Evolutionary conservation across 805 yeast species (phyloP), one percentile per base, ranked within the genome.

Genomic region (Yamadazyma laniorum): DNA sequence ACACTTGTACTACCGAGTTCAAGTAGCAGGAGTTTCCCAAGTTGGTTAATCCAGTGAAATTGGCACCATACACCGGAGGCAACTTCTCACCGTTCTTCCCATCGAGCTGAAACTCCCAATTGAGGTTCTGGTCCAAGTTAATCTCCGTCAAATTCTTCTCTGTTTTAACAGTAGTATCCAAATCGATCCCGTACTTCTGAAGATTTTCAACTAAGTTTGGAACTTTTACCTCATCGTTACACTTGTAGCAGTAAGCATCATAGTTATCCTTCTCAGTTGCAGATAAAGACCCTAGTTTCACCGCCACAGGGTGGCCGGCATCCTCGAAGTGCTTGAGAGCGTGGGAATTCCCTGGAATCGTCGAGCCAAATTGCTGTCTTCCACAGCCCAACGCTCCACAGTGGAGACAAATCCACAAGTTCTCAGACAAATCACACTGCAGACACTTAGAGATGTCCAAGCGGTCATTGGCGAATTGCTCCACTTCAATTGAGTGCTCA

Each of bases 371-470:
- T 60, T 93, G 99, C 22, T 81, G 80, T 47, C 99, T 70, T 5
- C 99, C 99, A 64, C 99, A 93, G 4, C 96, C 96, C 8, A 89
- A 51, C n/a, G 75, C 65, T 2, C 99, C 99, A 72, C 99, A 93
- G 34, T 76, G 75, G 32, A 93, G 63, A 65, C 99, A 93, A 13
- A 93, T 69, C 99, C 99, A 93, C 32, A 93, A 62, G 56, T 93
- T 93, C 47, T 82, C 85, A 21, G 63, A 59, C 47, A 93, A 66
- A 1, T 74, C 85, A 63, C 95, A 85, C 8, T 57, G 58, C 3
- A 50, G 45, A 58, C 95, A 85, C 34, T 73, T 53, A 0, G 67
- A 43, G 3, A 74, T 45, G 23, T 74, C 67, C 3, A 32, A 52
- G 18, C n/a, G 39, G 7, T 26, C 35, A 5, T 35, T 40, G 5